Conservation (phyloP, 2,329 filamentous ascomycete genomes). For the Colletotrichum theobromicola region DNA sequence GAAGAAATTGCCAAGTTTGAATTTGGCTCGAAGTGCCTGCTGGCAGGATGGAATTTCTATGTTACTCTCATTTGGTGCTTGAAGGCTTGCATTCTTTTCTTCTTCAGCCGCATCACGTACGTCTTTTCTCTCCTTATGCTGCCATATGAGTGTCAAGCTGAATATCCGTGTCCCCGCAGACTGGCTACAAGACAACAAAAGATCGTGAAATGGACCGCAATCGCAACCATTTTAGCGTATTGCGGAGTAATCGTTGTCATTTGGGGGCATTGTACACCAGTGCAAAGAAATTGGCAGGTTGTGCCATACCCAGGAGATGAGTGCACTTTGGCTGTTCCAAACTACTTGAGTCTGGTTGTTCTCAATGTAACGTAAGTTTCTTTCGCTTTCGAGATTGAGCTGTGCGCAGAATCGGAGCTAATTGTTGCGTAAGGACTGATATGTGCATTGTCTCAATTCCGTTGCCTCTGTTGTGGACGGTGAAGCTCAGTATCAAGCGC, state of each 20-base stretch:
- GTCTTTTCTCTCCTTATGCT: slow-evolving; percentile 14
- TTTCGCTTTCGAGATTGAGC: neutral
- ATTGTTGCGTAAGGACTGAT: slow-evolving; percentile 38
- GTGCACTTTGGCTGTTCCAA: slow-evolving; percentile 39
- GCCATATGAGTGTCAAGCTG: too few species aligned
- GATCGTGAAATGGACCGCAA: slow-evolving; percentile 38
- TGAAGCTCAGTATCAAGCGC: slow-evolving; percentile 39
- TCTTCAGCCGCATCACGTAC: slow-evolving; percentile 48
- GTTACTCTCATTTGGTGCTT: slow-evolving; percentile 46
- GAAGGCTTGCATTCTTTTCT: slow-evolving; percentile 48
- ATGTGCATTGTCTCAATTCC: slow-evolving; percentile 43
- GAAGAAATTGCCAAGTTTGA: slow-evolving; percentile 31
- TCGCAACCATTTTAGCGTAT: slow-evolving; percentile 35
- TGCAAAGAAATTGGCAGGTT: slow-evolving; percentile 44
- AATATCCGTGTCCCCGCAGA: slow-evolving; percentile 20
- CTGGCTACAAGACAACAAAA: slow-evolving; percentile 41
- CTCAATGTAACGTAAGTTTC: slow-evolving; percentile 38
- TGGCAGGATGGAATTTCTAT: slow-evolving; percentile 46
- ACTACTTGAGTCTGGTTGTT: slow-evolving; percentile 40
- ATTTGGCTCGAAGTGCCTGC: slow-evolving; percentile 38
- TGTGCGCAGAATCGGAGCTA: neutral
- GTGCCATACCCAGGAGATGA: slow-evolving; percentile 43
- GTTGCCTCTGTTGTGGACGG: slow-evolving; percentile 42
- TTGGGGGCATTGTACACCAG: slow-evolving; percentile 40
- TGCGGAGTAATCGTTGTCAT: slow-evolving; percentile 36